Conservation (phyloP, 108 stramenopile species). For the Cyclotella baltica region DNA sequence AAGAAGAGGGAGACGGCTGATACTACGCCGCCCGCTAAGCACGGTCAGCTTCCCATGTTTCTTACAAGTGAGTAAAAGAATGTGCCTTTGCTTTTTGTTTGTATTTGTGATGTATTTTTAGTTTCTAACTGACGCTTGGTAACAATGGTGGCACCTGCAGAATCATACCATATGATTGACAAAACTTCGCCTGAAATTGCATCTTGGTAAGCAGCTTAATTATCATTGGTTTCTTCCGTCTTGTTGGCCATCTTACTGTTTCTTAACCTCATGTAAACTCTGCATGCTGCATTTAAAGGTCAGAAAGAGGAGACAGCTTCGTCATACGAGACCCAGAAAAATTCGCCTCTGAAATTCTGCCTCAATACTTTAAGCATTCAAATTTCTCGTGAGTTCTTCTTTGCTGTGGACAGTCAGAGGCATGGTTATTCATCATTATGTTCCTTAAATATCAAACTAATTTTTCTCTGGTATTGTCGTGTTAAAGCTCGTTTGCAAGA, state of each 20-base stretch:
- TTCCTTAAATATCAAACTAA: too few relatives aligned
- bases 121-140: too few relatives aligned
- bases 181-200: constrained; percentile 66
- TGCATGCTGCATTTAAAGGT: constrained; percentile 18
- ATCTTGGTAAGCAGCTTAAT: constrained; percentile 56
- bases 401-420: too few relatives aligned
- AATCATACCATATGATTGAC: constrained; percentile 85
- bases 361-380: constrained; percentile 79
- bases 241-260: background rate
- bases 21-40: constrained; percentile 17
- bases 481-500: constrained; percentile 78
- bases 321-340: constrained; percentile 77
- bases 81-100: background rate
- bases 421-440: too few relatives aligned
- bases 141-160: too few relatives aligned
- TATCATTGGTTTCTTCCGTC: background rate
- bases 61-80: constrained; percentile 64
- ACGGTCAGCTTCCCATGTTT: constrained; percentile 75
- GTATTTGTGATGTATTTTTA: background rate
- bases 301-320: constrained; percentile 66
- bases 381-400: too few relatives aligned
- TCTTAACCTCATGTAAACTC: background rate
- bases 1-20: background rate
- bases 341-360: constrained; percentile 67
- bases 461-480: too few relatives aligned